These are phyloP conservation scores for Colletotrichum sp. DNA, from an alignment of 2,329 filamentous ascomycete species.

Conservation along the genomic window DNA sequence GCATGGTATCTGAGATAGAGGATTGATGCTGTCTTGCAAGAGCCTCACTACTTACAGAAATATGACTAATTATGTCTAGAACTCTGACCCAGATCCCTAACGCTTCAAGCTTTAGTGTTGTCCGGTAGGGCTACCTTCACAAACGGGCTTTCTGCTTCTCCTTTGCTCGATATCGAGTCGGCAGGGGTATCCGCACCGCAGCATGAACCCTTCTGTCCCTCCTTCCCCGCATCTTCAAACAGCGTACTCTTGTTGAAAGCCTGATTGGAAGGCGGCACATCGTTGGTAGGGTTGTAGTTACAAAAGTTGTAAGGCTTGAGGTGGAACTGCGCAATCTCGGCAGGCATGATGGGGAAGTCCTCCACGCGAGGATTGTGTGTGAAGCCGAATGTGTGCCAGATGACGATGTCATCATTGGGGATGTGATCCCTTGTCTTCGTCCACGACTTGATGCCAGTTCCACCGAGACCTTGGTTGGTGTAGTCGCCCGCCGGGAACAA, in stretches of 20 bases:
- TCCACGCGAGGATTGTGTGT: conserved; percentile 68
- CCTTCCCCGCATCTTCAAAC: background rate
- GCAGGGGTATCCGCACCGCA: background rate
- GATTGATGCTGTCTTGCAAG: no score
- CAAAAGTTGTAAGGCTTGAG: conserved; percentile 60
- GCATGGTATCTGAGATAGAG: no score
- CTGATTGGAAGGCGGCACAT: conserved; percentile 52
- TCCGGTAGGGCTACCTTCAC: background rate
- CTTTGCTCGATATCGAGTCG: background rate
- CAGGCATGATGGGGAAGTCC: conserved; percentile 73
- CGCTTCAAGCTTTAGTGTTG: background rate
- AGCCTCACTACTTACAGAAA: no score
- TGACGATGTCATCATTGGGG: conserved; percentile 54
- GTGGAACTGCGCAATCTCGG: conserved; percentile 56
- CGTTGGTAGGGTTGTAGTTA: conserved; percentile 53
- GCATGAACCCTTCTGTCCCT: background rate
- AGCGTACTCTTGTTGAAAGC: conserved; percentile 41
- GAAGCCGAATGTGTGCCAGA: conserved; percentile 57
- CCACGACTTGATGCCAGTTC: conserved; percentile 49
- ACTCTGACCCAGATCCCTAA: no score
- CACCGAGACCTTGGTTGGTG: conserved; percentile 41
- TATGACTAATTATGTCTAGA: no score
- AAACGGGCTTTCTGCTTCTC: background rate
- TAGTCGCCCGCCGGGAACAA: conserved; percentile 41
- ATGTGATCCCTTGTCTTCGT: conserved; percentile 51